Base-by-base conservation (phyloP, 176 grass and related monocot species). In the Oryza glumipatula region DNA sequence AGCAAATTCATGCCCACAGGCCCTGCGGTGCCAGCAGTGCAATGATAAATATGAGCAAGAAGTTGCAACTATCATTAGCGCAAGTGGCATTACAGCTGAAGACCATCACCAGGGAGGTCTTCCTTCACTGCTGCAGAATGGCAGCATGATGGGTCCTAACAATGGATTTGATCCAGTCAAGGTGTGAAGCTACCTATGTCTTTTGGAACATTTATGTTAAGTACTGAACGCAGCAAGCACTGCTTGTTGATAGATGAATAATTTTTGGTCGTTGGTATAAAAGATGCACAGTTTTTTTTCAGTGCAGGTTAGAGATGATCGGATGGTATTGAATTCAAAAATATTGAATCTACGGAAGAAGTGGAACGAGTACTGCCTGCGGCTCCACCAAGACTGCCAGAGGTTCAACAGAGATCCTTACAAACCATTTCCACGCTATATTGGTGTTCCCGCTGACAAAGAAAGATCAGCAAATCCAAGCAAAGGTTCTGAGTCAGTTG, bases 11-110 rank as follows among this genome's bases (percentile, higher is more conserved):
- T 88, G 85, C 71, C 88, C 89, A 32, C 85, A 89, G 32, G 71
- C 65, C 5, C 75, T 88, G 38, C 86, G 74, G 32, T 99, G 90
- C 89, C 88, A 88, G 65, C 86, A 88, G 30, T 99, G 91, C 70
- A 94, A 94, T 15, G 84, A 94, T 26, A 92, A 77, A 74, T 99
- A 89, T 68, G 89, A 99, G 51, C 89, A 99, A 70, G 96, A 99
- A 86, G 89, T 81, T 54, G 38, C 88, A 74, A 88, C 88, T 67
- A 90, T 93, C 71, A 39, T 91, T 12, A 94, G 75, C 78, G 89
- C 84, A 56, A 89, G 82, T 85, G 76, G 64, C 23, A 77, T 94
- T 76, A 85, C 60, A 78, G 24, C 74, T 82, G 90, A 89, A 82
- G 91, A 81, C 48, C 67, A 87, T 74, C 72, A 90, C 47, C 79